Conservation (phyloP, 768 basidiomycete species). For the Lepiota venenata region DNA sequence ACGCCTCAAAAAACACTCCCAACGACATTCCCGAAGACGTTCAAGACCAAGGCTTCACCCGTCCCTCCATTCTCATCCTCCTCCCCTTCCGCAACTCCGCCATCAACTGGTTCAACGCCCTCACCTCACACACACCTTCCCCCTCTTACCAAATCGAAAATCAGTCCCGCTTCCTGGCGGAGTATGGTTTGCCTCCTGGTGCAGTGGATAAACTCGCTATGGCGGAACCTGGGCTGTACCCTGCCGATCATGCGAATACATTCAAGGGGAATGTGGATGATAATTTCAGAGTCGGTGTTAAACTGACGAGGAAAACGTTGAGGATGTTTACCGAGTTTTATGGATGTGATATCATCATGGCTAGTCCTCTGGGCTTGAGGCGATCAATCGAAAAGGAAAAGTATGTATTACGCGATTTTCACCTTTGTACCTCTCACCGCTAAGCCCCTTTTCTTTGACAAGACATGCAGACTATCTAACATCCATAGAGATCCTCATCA, state of each 20-base stretch:
- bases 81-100: slow-evolving; percentile 93
- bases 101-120: slow-evolving; percentile 74
- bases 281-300: slow-evolving; percentile 88
- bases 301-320: slow-evolving; percentile 88
- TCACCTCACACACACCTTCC: slow-evolving; percentile 73
- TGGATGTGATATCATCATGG: slow-evolving; percentile 85
- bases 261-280: slow-evolving; percentile 98
- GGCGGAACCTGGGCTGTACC: slow-evolving; percentile 75
- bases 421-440: not conserved
- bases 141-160: slow-evolving; percentile 85
- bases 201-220: slow-evolving; percentile 75
- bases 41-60: slow-evolving; percentile 97
- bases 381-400: slow-evolving; percentile 94
- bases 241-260: slow-evolving; percentile 85
- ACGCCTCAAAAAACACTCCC: slow-evolving; percentile 55
- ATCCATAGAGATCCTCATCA: slow-evolving; percentile 87
- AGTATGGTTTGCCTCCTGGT: slow-evolving; percentile 81
- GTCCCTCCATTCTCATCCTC: slow-evolving; percentile 89
- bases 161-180: slow-evolving; percentile 71
- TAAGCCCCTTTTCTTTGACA: not conserved
- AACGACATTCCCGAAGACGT: slow-evolving; percentile 66
- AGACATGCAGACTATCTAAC: slow-evolving; percentile 90
- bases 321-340: slow-evolving; percentile 93
- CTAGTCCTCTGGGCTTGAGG: slow-evolving; percentile 89
- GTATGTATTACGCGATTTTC: slow-evolving; percentile 38